Percentiles rank a stretch among this genome's conserved stretches.
phyloP scores from a whole-genome alignment of 164 flowering plant genomes.

The Amborella trichopoda region DNA sequence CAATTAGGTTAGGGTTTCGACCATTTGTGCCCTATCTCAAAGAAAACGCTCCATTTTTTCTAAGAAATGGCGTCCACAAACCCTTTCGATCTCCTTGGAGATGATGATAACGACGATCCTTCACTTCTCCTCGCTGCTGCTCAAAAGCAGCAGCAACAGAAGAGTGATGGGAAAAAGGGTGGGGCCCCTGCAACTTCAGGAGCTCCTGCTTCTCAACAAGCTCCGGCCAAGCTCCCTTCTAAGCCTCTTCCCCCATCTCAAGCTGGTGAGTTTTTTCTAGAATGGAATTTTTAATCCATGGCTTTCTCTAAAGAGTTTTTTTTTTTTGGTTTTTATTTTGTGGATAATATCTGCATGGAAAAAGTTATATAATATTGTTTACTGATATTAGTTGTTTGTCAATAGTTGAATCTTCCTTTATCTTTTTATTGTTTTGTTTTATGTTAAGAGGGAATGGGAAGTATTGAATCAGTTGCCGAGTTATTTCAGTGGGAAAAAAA shows the following conservation, averaged over 20 bases:
- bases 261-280: constrained; percentile 81
- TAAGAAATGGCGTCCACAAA: constrained; percentile 25
- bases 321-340: neutral
- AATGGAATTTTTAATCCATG: neutral
- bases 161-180: neutral
- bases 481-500: too few relatives aligned
- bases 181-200: constrained; percentile 17
- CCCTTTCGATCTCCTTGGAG: constrained; percentile 69
- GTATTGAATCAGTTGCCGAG: too few relatives aligned
- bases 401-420: too few relatives aligned
- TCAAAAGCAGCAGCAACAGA: neutral
- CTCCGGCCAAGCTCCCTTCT: constrained; percentile 28
- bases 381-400: too few relatives aligned
- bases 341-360: too few relatives aligned
- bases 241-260: constrained; percentile 76
- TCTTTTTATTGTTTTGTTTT: too few relatives aligned
- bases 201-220: constrained; percentile 11
- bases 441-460: too few relatives aligned
- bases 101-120: constrained; percentile 63
- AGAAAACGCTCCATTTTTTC: too few relatives aligned
- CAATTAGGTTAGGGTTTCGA: too few relatives aligned
- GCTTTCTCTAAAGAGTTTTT: neutral
- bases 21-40: too few relatives aligned
- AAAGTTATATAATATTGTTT: too few relatives aligned
- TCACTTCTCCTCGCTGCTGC: constrained; percentile 46